Percentiles rank a stretch among this genome's conserved stretches.
These are phyloP conservation scores for Seiridium cupressi DNA, from an alignment of 2,329 filamentous ascomycete species.

Conservation along the genomic window DNA sequence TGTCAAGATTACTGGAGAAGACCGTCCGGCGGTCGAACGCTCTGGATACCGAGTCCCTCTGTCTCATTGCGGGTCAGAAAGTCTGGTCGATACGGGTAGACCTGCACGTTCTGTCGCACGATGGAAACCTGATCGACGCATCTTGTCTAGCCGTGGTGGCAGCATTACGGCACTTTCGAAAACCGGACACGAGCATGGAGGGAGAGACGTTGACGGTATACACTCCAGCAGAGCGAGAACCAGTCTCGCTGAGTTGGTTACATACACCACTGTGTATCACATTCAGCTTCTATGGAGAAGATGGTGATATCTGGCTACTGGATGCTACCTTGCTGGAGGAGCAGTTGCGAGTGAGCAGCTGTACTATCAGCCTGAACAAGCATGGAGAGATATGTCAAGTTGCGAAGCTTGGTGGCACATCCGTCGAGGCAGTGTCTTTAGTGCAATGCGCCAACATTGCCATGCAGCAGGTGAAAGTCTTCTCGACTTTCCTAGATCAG, in stretches of 20 bases:
- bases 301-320: conserved; percentile 68
- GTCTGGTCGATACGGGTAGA: conserved; percentile 91
- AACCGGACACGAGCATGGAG: conserved; percentile 84
- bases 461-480: conserved; percentile 74
- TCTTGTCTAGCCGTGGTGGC: conserved; percentile 85
- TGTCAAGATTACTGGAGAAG: conserved; percentile 89
- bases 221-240: conserved; percentile 80
- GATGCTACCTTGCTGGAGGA: conserved; percentile 75
- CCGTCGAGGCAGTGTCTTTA: conserved; percentile 76
- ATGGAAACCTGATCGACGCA: conserved; percentile 85
- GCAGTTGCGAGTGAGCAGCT: conserved; percentile 69
- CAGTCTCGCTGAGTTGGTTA: conserved; percentile 84
- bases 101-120: conserved; percentile 86
- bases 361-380: conserved; percentile 82
- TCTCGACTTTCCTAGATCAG: conserved; percentile 71
- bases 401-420: conserved; percentile 81
- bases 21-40: conserved; percentile 89
- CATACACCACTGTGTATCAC: conserved; percentile 91
- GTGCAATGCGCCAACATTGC: conserved; percentile 75
- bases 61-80: conserved; percentile 85
- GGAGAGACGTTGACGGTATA: conserved; percentile 84
- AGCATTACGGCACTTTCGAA: conserved; percentile 84
- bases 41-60: conserved; percentile 92
- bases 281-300: conserved; percentile 77
- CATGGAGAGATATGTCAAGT: conserved; percentile 90